A percentile compares a stretch with the other conserved stretches of the same genome.
Evolutionary conservation across 805 yeast species (phyloP).

Genomic region (Debaryomyces castellii): DNA sequence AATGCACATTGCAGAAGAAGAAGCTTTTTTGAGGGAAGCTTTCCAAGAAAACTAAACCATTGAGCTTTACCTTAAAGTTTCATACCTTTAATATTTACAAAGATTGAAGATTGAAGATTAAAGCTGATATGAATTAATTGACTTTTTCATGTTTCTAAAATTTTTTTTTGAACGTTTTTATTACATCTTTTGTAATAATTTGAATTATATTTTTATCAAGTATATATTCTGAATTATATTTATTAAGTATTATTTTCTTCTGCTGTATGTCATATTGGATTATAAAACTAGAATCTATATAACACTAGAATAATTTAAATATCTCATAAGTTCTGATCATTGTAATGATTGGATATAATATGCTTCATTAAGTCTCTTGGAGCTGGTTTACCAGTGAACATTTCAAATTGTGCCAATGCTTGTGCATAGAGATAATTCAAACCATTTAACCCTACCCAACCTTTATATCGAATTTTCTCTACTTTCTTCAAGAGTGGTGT

Average conservation of each 20-base stretch:
- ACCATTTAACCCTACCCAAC: constrained; percentile 15
- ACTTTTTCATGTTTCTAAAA: background rate
- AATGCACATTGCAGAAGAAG: constrained; percentile 86
- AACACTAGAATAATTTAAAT: too few species aligned
- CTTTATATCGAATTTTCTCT: constrained; percentile 5
- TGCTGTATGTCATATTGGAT: background rate
- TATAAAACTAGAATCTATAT: too few species aligned
- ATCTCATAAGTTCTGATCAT: background rate
- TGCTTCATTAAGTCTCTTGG: constrained; percentile 12
- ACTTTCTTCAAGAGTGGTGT: constrained; percentile 8
- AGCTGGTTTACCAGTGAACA: constrained; percentile 15
- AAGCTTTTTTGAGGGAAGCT: constrained; percentile 77
- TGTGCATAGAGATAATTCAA: constrained; percentile 14
- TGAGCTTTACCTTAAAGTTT: background rate
- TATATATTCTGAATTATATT: background rate
- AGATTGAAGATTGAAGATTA: too few species aligned
- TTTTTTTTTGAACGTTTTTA: background rate
- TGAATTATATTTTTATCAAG: background rate
- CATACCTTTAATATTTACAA: background rate
- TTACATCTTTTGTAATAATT: background rate
- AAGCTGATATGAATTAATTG: background rate
- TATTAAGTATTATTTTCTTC: background rate
- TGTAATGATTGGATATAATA: constrained; percentile 1
- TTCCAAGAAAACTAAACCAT: constrained; percentile 33
- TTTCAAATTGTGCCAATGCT: constrained; percentile 15